Evolutionary conservation across 805 yeast genomes (phyloP), one percentile per base, ranked within the genome.

Genomic region (Candida coleopterorum): DNA sequence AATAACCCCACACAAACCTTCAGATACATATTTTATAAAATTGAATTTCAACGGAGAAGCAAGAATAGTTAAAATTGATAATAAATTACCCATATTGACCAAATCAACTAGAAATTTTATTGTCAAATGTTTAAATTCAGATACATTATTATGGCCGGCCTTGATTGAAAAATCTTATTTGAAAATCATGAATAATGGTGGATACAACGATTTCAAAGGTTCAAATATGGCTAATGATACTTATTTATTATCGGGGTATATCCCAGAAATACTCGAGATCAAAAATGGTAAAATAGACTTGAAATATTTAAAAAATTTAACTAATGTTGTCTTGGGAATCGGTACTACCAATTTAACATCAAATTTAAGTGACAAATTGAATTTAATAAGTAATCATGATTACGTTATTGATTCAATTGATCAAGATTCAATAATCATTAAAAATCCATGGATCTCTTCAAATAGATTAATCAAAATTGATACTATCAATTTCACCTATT

Each of bases 151-250:
- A 4, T 80, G 87, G 84, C 89, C 89, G 0, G 82, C 85, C 0
- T 46, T 85, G n/a, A 44, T 85, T 1, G 96, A 88, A 54, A 79
- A 83, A 47, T 93, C 94, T 0, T 83, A 76, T 49, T 60, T 87
- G 40, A 75, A 75, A 46, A 53, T 81, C 0, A 56, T 69, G 57
- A 75, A 77, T 1, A 59, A 63, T 2, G 82, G 86, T 3, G 81
- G 81, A 47, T n/a, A n/a, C n/a, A n/a, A n/a, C n/a, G 62, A 63
- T n/a, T 74, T 78, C 32, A 49, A 53, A 1, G 96, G 96, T 0
- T 85, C 95, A 0, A 85, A 87, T 52, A 75, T 85, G 49, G 82
- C 83, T 2, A 62, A 70, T 10, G 96, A 85, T 49, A 72, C 84
- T 0, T 85, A 62, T 47, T 56, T 77, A 28, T 45, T 88, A 2